A percentile compares a stretch with the other conserved stretches of the same genome.
Evolutionary conservation across 495 filamentous ascomycete genomes (phyloP).

Genomic region (Talaromyces stipitatus): DNA sequence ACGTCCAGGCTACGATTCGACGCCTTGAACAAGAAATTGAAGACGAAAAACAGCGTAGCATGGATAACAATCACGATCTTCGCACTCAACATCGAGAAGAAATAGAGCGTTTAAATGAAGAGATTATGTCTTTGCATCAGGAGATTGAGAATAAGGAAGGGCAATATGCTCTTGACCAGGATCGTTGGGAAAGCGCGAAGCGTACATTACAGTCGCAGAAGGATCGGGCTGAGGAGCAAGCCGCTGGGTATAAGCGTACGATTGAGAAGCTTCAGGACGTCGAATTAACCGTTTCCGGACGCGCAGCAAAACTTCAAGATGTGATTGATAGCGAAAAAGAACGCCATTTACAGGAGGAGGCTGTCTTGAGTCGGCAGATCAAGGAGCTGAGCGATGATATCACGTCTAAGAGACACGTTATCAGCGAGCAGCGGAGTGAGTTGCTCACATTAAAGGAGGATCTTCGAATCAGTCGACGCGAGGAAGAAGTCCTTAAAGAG

Average conservation of each 20-base stretch:
- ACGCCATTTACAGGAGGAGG: slow-evolving; percentile 48
- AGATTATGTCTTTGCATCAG: slow-evolving; percentile 60
- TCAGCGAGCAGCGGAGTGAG: slow-evolving; percentile 50
- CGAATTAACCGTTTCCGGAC: slow-evolving; percentile 57
- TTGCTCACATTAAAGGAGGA: slow-evolving; percentile 58
- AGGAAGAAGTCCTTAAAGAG: slow-evolving; percentile 54
- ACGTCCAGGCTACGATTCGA: slow-evolving; percentile 44
- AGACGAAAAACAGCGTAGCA: slow-evolving; percentile 49
- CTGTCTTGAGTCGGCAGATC: slow-evolving; percentile 47
- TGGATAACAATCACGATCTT: slow-evolving; percentile 50
- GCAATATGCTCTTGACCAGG: slow-evolving; percentile 58
- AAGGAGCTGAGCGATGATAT: slow-evolving; percentile 51
- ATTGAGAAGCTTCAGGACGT: slow-evolving; percentile 63
- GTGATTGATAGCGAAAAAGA: slow-evolving; percentile 52
- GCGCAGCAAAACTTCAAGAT: slow-evolving; percentile 58
- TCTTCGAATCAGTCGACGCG: slow-evolving; percentile 56
- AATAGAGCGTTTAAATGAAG: slow-evolving; percentile 53
- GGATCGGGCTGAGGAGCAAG: slow-evolving; percentile 60
- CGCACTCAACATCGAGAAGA: slow-evolving; percentile 54
- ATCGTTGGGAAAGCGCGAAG: slow-evolving; percentile 62
- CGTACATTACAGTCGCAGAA: slow-evolving; percentile 57
- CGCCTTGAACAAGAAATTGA: slow-evolving; percentile 52
- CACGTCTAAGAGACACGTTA: slow-evolving; percentile 40
- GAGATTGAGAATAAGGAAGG: slow-evolving; percentile 70
- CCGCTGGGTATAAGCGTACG: slow-evolving; percentile 60